Percentiles rank a stretch among this genome's conserved stretches.
phyloP scores from a whole-genome alignment of 306 rosid genomes.

The Corylus americana region DNA sequence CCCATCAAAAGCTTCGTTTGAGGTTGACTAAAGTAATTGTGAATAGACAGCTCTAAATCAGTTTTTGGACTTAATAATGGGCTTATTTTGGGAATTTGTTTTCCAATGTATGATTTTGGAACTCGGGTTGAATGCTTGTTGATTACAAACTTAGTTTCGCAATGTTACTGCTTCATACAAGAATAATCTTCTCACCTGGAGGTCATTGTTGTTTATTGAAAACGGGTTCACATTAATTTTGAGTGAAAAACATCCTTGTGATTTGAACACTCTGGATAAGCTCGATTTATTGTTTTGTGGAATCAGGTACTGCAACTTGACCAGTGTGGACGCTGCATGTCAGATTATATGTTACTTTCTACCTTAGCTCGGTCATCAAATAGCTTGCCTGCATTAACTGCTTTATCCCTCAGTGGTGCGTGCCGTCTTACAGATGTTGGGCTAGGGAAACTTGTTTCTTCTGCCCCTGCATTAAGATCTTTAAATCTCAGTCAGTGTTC shows the following conservation, averaged over 20 bases:
- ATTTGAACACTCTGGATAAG: not conserved
- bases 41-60: constrained; percentile 2
- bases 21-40: not conserved
- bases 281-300: constrained; percentile 30
- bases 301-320: constrained; percentile 80
- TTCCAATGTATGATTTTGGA: not conserved
- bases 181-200: not conserved
- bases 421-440: constrained; percentile 77
- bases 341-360: constrained; percentile 51
- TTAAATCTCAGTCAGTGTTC: constrained; percentile 87
- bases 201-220: not conserved
- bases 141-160: not conserved
- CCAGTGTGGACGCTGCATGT: constrained; percentile 75
- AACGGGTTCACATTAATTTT: not conserved
- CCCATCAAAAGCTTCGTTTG: not conserved
- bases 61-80: constrained; percentile 2
- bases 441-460: constrained; percentile 54
- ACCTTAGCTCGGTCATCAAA: constrained; percentile 50
- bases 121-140: not conserved
- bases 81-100: not conserved
- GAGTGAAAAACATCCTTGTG: constrained; percentile 10
- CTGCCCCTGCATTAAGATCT: constrained; percentile 67
- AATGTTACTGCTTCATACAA: not conserved
- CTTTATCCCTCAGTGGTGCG: constrained; percentile 78
- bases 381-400: constrained; percentile 50